Base-by-base conservation (phyloP, 1,284 basidiomycete genomes). In the Trametes pubescens region DNA sequence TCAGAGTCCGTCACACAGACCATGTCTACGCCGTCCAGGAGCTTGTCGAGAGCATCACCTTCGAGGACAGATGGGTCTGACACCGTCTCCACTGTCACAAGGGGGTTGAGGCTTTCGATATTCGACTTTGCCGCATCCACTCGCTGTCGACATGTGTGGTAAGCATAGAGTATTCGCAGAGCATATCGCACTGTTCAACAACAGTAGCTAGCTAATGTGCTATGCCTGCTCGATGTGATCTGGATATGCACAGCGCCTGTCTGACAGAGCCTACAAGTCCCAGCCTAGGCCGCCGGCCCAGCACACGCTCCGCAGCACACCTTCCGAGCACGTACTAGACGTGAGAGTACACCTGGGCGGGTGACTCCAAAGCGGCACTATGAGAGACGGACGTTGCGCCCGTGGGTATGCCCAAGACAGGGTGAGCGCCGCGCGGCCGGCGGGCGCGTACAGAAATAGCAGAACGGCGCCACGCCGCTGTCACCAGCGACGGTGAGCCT, bases 101-200 rank as follows among this genome's bases (percentile, higher is more conserved):
- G 89, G 43, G 97, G 96, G 75, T 99, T 99, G 49, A 99, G 84
- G 61, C 89, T 90, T 74, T 93, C 89, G 61, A 99, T 91, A 71
- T 94, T 88, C 16, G 88, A 79, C 74, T 91, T 91, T 29, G 95
- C 95, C 47, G 89, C 93, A 65, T 92, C 86, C 29, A 95, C 92
- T 73, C 92, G 86, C 95, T 98, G 77, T 63, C 68, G 66, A 62
- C 66, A 14, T 57, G 29, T 14, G 58, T 37, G n/a, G 58, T 69
- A 48, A 68, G 64, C 46, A 24, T 16, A 37, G 40, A 43, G 13
- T 14, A 26, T 35, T 22, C 37, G 22, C 21, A 34, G 37, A 29
- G 44, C n/a, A 9, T 24, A 21, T 44, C 29, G 14, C 26, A 21
- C 37, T 10, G 22, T 40, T 18, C 22, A 54, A 21, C 35, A 57